Evolutionary conservation across 2,329 filamentous ascomycete genomes (phyloP).

Genomic region (Diaporthe longicolla): DNA sequence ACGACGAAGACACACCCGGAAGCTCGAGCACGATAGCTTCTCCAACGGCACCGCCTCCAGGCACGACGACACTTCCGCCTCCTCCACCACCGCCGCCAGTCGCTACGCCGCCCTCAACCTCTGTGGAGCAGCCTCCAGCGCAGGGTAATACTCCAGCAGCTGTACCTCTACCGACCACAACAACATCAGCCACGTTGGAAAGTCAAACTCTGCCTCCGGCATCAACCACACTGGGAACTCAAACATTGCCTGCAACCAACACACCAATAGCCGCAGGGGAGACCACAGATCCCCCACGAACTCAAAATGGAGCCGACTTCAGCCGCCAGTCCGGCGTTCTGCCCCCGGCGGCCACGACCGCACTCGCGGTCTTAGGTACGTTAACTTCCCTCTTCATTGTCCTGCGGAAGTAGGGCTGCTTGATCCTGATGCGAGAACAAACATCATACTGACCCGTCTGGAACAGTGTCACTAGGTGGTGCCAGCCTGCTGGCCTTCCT

Average conservation of each 20-base stretch:
- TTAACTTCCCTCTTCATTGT: background rate
- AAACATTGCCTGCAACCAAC: background rate
- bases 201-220: background rate
- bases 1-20: constrained; percentile 16
- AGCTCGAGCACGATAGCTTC: constrained; percentile 19
- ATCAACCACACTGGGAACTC: constrained; percentile 5
- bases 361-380: constrained; percentile 16
- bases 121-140: too few species aligned
- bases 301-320: constrained; percentile 2
- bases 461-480: constrained; percentile 19
- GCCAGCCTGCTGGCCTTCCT: constrained; percentile 20
- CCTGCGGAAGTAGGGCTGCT: background rate
- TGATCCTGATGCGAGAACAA: background rate
- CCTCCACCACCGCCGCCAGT: background rate
- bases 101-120: constrained; percentile 8
- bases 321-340: background rate
- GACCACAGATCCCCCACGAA: constrained; percentile 12
- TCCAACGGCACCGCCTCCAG: constrained; percentile 2
- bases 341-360: background rate
- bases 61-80: background rate
- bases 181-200: background rate
- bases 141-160: too few species aligned
- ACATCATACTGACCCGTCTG: constrained; percentile 8
- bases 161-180: too few species aligned
- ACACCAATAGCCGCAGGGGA: constrained; percentile 8